phyloP scores from a whole-genome alignment of 768 basidiomycete genomes.

The Amanita molliuscula region DNA sequence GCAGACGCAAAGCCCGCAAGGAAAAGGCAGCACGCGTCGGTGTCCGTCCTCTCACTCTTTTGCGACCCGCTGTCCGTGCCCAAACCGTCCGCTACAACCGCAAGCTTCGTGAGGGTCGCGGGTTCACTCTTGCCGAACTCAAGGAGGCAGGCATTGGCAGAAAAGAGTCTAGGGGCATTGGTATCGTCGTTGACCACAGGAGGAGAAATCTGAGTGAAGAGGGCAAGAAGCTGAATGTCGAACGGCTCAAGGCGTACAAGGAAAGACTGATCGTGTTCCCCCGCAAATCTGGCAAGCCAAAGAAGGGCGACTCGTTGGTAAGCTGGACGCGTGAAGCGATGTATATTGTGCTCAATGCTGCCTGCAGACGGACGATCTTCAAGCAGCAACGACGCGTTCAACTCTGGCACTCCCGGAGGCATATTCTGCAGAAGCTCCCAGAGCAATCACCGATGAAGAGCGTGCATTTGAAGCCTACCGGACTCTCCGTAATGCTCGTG shows the following conservation, averaged over 20 bases:
- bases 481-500: slow-evolving; percentile 78
- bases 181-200: slow-evolving; percentile 95
- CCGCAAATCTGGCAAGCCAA: slow-evolving; percentile 88
- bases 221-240: slow-evolving; percentile 91
- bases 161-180: slow-evolving; percentile 88
- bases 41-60: slow-evolving; percentile 81
- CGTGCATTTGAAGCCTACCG: slow-evolving; percentile 82
- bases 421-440: slow-evolving; percentile 71
- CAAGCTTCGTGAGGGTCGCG: slow-evolving; percentile 93
- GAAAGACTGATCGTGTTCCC: slow-evolving; percentile 92
- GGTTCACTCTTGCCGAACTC: slow-evolving; percentile 90
- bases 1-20: slow-evolving; percentile 87
- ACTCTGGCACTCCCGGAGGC: slow-evolving; percentile 57
- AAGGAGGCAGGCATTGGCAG: slow-evolving; percentile 92
- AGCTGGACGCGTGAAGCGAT: slow-evolving; percentile 20
- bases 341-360: slow-evolving; percentile 5
- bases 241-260: slow-evolving; percentile 91
- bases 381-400: slow-evolving; percentile 61
- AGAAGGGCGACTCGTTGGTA: slow-evolving; percentile 90
- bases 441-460: slow-evolving; percentile 88
- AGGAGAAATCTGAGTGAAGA: slow-evolving; percentile 95
- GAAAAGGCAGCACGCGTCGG: slow-evolving; percentile 85
- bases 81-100: slow-evolving; percentile 98
- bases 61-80: slow-evolving; percentile 94
- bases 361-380: slow-evolving; percentile 71